Base-by-base conservation (phyloP, 257 asterid species). In the Solanum verrucosum region DNA sequence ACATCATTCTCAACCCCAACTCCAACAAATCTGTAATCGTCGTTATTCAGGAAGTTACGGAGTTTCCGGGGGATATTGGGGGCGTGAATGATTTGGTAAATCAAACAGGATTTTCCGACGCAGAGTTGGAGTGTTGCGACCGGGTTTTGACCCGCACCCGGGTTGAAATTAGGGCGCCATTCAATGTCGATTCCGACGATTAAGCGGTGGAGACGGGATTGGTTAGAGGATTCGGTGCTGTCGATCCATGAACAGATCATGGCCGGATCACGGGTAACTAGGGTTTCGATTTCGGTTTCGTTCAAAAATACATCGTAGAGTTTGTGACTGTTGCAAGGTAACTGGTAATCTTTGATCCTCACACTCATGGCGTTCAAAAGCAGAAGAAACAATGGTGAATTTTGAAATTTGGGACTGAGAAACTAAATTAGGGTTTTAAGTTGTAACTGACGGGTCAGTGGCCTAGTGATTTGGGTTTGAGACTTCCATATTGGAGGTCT, bases 121-220 rank as follows among this genome's bases (percentile, higher is more conserved):
- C 93, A 92, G 84, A 93, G 93, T 88, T 93, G 95, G 23, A 94
- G 92, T 1, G 94, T 92, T 25, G 95, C 94, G 23, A 68, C 92
- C 25, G 92, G 93, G 89, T 91, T 87, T 68, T 15, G 21, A 5
- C 37, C 75, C 1, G 10, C 74, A 42, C 63, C 25, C 77, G 91
- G 90, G 35, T 29, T 59, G 91, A n/a, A 89, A 89, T 87, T 37
- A 0, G 95, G 94, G 29, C 92, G 91, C 96, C 95, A 94, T 89
- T 94, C 96, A 60, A 88, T 49, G 89, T 91, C 94, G 85, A 94
- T 91, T 29, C 96, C 93, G 88, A 92, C 91, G 82, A 90, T 79
- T 31, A 91, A 83, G 81, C 88, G 84, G 87, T 25, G 83, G 88
- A 42, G 88, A 38, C 87, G 60, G 81, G 29, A 46, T 16, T 60